Conservation (phyloP, 2,329 filamentous ascomycete species). For the Sclerotiophoma versabilis region DNA sequence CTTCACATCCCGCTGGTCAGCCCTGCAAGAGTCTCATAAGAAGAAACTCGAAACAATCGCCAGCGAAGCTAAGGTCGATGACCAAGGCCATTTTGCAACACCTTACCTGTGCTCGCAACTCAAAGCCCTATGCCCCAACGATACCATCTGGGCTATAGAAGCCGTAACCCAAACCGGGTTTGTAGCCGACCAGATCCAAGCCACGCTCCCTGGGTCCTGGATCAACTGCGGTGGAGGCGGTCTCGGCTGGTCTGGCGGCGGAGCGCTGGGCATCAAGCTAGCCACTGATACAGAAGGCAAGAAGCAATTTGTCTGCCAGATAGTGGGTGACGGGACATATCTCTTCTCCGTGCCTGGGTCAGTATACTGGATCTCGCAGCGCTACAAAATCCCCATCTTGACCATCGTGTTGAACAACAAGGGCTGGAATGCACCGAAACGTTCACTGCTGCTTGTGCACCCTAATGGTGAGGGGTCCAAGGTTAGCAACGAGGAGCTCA, state of each 20-base stretch:
- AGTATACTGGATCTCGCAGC: constrained; percentile 72
- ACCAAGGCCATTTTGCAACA: constrained; percentile 68
- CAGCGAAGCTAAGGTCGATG: constrained; percentile 63
- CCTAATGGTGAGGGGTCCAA: constrained; percentile 68
- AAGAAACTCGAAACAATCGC: constrained; percentile 67
- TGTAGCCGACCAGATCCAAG: constrained; percentile 74
- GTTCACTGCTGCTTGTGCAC: constrained; percentile 69
- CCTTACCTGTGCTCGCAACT: constrained; percentile 65
- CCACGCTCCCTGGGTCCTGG: constrained; percentile 73
- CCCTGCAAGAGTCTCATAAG: constrained; percentile 65
- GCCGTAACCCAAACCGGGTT: constrained; percentile 75
- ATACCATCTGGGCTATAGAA: constrained; percentile 79
- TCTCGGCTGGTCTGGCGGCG: constrained; percentile 81
- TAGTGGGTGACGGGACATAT: constrained; percentile 73
- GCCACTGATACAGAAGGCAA: constrained; percentile 62
- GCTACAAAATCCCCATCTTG: constrained; percentile 70
- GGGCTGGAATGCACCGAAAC: constrained; percentile 72
- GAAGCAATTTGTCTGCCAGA: constrained; percentile 49
- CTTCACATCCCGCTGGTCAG: constrained; percentile 59
- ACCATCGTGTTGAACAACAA: constrained; percentile 75
- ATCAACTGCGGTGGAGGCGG: constrained; percentile 84
- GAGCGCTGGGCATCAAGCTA: constrained; percentile 76
- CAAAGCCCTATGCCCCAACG: constrained; percentile 63
- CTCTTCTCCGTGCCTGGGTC: constrained; percentile 70
- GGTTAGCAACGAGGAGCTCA: constrained; percentile 68